Evolutionary conservation across 2,329 filamentous ascomycete species (phyloP).

Genomic region (Arthroderma sp.): DNA sequence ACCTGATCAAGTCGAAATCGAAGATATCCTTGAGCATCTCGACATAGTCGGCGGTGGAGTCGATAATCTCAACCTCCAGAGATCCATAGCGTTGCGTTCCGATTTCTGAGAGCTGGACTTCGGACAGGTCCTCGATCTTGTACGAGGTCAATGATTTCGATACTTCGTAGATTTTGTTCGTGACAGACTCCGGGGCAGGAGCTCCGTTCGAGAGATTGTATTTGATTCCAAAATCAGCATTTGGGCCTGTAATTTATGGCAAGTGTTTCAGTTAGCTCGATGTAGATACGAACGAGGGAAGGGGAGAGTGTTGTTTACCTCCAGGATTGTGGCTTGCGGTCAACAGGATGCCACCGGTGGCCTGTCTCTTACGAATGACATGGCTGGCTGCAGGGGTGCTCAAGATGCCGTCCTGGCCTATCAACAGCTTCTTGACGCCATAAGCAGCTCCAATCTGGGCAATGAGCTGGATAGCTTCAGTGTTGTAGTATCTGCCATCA

Average conservation of each 20-base stretch:
- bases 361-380: conserved; percentile 85
- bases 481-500: conserved; percentile 94
- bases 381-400: conserved; percentile 94
- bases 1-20: conserved; percentile 89
- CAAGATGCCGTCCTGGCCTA: conserved; percentile 92
- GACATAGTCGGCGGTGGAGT: conserved; percentile 85
- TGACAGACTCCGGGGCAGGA: conserved; percentile 88
- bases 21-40: conserved; percentile 98
- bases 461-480: conserved; percentile 90
- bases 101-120: conserved; percentile 71
- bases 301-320: conserved; percentile 47
- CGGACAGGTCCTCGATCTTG: conserved; percentile 77
- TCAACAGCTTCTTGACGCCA: conserved; percentile 95
- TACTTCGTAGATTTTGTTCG: conserved; percentile 91
- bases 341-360: conserved; percentile 89
- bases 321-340: conserved; percentile 98
- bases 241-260: conserved; percentile 51
- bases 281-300: not conserved
- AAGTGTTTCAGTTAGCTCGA: not conserved
- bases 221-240: conserved; percentile 97
- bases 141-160: conserved; percentile 85
- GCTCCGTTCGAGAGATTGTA: conserved; percentile 97
- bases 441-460: conserved; percentile 95
- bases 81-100: conserved; percentile 73
- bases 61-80: conserved; percentile 88